Base-by-base conservation (phyloP, 2,329 filamentous ascomycete genomes). In the Aspergillus sp. region DNA sequence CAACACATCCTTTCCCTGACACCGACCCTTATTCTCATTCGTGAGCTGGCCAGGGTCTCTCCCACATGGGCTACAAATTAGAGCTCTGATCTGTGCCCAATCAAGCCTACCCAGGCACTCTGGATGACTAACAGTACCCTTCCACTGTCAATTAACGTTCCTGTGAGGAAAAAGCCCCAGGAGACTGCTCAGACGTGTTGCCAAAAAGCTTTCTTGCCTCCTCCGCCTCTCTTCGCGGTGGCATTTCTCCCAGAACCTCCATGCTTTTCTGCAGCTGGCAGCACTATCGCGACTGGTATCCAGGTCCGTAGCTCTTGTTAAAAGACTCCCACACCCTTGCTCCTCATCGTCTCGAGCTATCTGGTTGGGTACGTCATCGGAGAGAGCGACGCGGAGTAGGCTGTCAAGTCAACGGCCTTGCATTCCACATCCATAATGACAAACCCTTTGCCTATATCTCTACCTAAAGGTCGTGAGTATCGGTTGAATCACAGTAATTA, bases 301-400 rank as follows among this genome's bases (percentile, higher is more conserved):
- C 47, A 19, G n/a, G 28, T 30, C 47, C 47, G 4, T 32, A 50
- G n/a, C 47, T 25, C 25, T 50, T 17, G 15, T 5, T 17, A n/a
- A 17, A 19, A 19, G 23, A 87, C 87, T 1, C 72, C 90, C 23
- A 19, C 10, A 19, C 25, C 47, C 28, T 7, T 28, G 47, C 25
- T 50, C n/a, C 15, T 28, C n/a, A 5, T 30, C n/a, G 5, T 30
- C 47, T 17, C 4, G 23, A 17, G 87, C 87, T 0, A 67, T 6
- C 19, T 49, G 45, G 45, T 30, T 25, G 45, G 39, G 45, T 5
- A 49, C 23, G 45, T 28, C 45, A 49, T 49, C 45, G 23, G 21
- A 28, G 45, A 15, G 45, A 28, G 45, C 12, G 41, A 23, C 12
- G 41, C 41, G 41, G 41, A 45, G 41, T 13, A 45, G 17, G 41